Percentiles rank a stretch among this genome's conserved stretches.
Evolutionary conservation across 371 early-diverging fungal species (phyloP).

Genomic region (Syncephalastrum contaminatum): DNA sequence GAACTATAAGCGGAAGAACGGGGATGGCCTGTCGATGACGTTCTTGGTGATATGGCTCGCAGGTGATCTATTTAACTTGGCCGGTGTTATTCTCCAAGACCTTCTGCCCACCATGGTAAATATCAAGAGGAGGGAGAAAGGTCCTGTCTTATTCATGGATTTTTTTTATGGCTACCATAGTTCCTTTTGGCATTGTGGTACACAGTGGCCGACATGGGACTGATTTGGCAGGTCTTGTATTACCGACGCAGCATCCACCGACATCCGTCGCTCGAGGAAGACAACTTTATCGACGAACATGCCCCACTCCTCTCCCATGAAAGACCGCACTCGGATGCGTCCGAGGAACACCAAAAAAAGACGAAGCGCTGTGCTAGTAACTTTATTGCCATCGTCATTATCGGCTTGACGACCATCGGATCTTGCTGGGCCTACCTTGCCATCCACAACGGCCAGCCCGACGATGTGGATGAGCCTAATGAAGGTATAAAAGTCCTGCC

Average conservation of each 20-base stretch:
- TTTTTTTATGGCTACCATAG: conserved; percentile 12
- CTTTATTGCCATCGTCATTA: conserved; percentile 12
- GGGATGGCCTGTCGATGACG: conserved; percentile 64
- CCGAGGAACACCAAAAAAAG: conserved; percentile 5
- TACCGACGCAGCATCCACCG: conserved; percentile 26
- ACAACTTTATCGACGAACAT: conserved; percentile 8
- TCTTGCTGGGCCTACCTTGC: conserved; percentile 28
- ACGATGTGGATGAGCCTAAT: no score
- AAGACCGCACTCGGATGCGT: not conserved
- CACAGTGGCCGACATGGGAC: conserved; percentile 46
- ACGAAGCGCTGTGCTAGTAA: conserved; percentile 12
- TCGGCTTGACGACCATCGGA: conserved; percentile 14
- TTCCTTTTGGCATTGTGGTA: conserved; percentile 50
- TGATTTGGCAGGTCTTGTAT: conserved; percentile 56
- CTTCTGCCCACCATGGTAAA: conserved; percentile 65
- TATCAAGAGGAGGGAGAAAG: no score
- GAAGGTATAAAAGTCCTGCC: conserved; percentile 23
- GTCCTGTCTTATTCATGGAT: not conserved
- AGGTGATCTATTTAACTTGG: conserved; percentile 79
- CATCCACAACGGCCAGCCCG: not conserved
- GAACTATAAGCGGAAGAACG: conserved; percentile 60
- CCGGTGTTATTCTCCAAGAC: conserved; percentile 74
- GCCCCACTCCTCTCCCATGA: conserved; percentile 1
- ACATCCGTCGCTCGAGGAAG: conserved; percentile 10
- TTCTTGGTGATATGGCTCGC: conserved; percentile 83